Conservation (phyloP, 2,329 filamentous ascomycete genomes). For the Aureobasidium sp. region DNA sequence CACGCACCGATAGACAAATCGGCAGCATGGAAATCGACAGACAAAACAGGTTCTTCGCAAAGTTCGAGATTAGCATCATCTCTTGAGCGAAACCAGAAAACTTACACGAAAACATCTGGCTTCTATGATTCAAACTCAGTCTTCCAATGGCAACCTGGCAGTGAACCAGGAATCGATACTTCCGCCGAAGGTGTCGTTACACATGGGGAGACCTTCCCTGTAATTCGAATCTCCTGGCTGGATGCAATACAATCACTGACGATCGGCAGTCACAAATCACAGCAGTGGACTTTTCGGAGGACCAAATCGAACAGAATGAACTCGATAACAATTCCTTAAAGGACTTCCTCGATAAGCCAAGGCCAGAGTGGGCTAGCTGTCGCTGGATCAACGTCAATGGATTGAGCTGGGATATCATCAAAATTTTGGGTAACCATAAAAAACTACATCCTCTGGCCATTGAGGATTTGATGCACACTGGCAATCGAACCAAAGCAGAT, state of each 20-base stretch:
- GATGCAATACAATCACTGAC: background rate
- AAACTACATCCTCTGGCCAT: conserved; percentile 73
- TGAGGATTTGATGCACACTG: conserved; percentile 78
- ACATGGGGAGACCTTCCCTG: conserved; percentile 5
- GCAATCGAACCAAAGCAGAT: conserved; percentile 80
- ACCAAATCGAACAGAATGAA: conserved; percentile 52
- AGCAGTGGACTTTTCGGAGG: conserved; percentile 74
- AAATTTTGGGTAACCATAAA: conserved; percentile 67
- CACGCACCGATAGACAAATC: background rate
- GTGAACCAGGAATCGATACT: conserved; percentile 24
- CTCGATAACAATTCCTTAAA: conserved; percentile 64
- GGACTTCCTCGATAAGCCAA: conserved; percentile 58
- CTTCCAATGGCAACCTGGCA: conserved; percentile 12
- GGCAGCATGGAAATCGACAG: background rate
- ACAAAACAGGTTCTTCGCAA: background rate
- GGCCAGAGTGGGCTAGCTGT: conserved; percentile 66
- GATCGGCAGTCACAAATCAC: conserved; percentile 61
- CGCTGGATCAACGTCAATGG: conserved; percentile 95
- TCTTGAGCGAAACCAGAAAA: background rate
- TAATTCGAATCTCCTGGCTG: background rate
- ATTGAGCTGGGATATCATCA: conserved; percentile 84
- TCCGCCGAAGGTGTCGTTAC: conserved; percentile 15
- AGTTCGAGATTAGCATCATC: background rate
- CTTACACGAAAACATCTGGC: background rate
- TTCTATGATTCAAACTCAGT: conserved; percentile 9